Conservation (phyloP, 1,284 basidiomycete genomes). For the Ceratobasidium papillatum region DNA sequence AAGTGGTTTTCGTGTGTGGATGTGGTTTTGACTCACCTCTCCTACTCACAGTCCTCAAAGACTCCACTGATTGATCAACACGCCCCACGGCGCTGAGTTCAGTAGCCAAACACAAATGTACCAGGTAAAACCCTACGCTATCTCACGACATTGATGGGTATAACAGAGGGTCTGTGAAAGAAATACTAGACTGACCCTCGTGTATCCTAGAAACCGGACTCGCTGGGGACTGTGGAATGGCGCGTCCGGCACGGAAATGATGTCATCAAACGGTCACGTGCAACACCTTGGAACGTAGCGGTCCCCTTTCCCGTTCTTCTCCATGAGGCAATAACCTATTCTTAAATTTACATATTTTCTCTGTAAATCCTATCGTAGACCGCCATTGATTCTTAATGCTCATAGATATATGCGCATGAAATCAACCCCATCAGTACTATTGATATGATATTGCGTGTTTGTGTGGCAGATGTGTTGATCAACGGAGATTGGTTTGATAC, state of each 20-base stretch:
- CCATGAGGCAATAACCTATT: background rate
- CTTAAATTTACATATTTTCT: too few relatives aligned
- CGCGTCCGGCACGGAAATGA: conserved; percentile 23
- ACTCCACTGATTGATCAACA: conserved; percentile 23
- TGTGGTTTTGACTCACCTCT: conserved; percentile 1
- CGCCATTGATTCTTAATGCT: background rate
- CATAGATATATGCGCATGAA: conserved; percentile 3
- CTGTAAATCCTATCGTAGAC: too few relatives aligned
- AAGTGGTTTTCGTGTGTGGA: background rate
- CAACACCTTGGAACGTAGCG: background rate
- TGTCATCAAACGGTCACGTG: conserved; percentile 17
- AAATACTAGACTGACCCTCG: background rate
- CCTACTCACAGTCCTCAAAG: background rate
- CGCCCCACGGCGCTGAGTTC: background rate
- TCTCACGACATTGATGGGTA: background rate
- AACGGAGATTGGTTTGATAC: too few relatives aligned
- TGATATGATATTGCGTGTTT: background rate
- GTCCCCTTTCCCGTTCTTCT: background rate
- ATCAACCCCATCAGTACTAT: background rate
- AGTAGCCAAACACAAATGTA: background rate
- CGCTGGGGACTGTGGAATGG: background rate
- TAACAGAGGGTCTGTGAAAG: background rate
- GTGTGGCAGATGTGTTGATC: background rate
- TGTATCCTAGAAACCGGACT: background rate
- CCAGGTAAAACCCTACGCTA: background rate